Evolutionary conservation across 148 eudicot species (phyloP), one percentile per base, ranked within the genome.

Genomic region (Rhododendron ovatum): DNA sequence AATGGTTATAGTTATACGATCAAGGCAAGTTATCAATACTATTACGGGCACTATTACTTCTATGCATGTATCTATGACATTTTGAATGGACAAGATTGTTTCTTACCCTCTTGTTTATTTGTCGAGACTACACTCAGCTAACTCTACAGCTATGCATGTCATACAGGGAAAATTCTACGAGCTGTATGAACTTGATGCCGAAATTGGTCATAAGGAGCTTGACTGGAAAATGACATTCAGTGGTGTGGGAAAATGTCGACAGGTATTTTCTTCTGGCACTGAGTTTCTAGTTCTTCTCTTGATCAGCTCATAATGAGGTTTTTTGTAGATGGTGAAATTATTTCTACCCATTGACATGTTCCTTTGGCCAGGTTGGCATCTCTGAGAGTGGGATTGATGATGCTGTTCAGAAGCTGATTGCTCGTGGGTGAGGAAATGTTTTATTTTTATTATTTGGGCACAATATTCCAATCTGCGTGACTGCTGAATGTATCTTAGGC

Each of bases 101-200:
- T 61, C 28, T 78, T 20, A 28, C 20, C 47, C 2, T 30, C 37
- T 45, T 39, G 53, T 67, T 5, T 61, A 57, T 37, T 45, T 26
- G 12, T 12, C 28, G 18, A 59, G 18, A 43, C 65, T 26, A 78
- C 53, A 48, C 51, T 67, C 47, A 35, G 15, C 17, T 47, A 78
- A 47, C 83, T 2, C 85, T 78, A 12, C 37, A 24, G n/a, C 24
- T 48, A 45, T 87, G 82, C 33, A 63, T 45, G 4, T 65, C 30
- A 71, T 85, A 79, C 81, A 97, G 99, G 99, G 99, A 65, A 95
- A 95, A 82, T 97, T 97, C 50, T 97, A 95, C 85, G 98, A 97
- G 89, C 95, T 97, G n/a, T 97, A 97, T 91, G 99, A 97, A 87
- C 78, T 97, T 74, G 99, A 97, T 91, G 99, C 99, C 86, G 98